Percentiles rank a stretch among this genome's conserved stretches.
phyloP scores from a whole-genome alignment of 305 asterid genomes.

The Withania somnifera region DNA sequence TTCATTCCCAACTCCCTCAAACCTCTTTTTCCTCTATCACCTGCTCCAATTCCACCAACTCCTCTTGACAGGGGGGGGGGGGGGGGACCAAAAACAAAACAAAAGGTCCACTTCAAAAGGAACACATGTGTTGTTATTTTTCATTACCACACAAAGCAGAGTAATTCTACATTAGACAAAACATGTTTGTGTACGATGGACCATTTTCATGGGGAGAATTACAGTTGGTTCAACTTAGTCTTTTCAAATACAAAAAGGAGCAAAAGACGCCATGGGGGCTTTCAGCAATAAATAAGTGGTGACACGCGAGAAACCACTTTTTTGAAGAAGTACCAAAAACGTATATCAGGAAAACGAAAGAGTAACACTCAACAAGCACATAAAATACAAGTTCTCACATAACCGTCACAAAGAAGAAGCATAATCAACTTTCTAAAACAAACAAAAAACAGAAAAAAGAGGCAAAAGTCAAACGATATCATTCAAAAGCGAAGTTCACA shows the following conservation, averaged over 20 bases:
- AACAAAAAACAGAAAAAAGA: background rate
- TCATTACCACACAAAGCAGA: background rate
- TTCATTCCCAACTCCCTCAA: background rate
- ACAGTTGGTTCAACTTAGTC: background rate
- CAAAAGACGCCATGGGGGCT: background rate
- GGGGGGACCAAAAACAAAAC: background rate
- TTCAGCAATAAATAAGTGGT: background rate
- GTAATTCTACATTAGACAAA: background rate
- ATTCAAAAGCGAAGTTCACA: background rate
- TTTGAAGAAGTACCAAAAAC: background rate
- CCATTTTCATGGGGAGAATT: background rate
- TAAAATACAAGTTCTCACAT: background rate
- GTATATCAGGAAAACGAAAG: background rate
- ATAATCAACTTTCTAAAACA: background rate
- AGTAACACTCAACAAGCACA: background rate
- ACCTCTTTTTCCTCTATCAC: background rate
- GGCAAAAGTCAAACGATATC: background rate
- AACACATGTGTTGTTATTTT: background rate
- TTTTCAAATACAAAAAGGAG: background rate
- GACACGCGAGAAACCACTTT: background rate
- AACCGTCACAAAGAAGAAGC: background rate
- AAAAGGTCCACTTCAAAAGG: background rate
- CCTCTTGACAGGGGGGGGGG: background rate
- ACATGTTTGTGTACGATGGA: background rate
- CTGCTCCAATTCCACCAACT: background rate